phyloP scores from a whole-genome alignment of 768 basidiomycete genomes.

The Russula virescens region DNA sequence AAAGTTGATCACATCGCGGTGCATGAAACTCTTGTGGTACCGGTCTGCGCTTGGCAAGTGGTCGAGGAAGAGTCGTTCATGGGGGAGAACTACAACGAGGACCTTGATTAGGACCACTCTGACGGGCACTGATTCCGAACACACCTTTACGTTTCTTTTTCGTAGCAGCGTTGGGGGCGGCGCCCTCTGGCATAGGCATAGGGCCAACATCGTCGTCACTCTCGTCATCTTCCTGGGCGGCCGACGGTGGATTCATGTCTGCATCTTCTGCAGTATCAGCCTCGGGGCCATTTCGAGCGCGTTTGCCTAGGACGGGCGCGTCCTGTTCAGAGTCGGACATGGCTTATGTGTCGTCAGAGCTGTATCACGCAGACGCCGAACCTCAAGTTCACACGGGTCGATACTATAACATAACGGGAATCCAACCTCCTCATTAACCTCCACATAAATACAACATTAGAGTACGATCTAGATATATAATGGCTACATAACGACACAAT shows the following conservation, averaged over 20 bases:
- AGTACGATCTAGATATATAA: background rate
- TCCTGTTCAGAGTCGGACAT: slow-evolving; percentile 41
- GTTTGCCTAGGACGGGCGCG: slow-evolving; percentile 58
- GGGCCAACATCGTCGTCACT: slow-evolving; percentile 82
- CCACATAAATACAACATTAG: background rate
- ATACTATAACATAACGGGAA: background rate
- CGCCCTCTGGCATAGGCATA: slow-evolving; percentile 70
- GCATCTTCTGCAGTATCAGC: slow-evolving; percentile 27
- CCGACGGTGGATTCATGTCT: slow-evolving; percentile 27
- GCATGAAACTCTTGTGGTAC: slow-evolving; percentile 98
- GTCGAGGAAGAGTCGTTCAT: slow-evolving; percentile 88
- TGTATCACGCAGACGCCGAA: background rate
- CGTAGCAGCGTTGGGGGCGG: slow-evolving; percentile 31
- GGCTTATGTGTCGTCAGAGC: background rate
- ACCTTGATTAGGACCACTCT: background rate
- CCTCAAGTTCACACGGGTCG: background rate
- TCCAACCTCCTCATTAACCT: background rate
- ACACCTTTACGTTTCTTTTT: slow-evolving; percentile 86
- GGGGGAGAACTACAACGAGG: slow-evolving; percentile 65
- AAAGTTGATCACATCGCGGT: slow-evolving; percentile 87
- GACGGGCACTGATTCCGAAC: slow-evolving; percentile 2
- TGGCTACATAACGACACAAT: slow-evolving; percentile 54
- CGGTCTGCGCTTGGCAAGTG: slow-evolving; percentile 89
- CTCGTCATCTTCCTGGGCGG: slow-evolving; percentile 44
- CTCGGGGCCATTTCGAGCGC: slow-evolving; percentile 38